Percentiles rank a stretch among this genome's conserved stretches.
Conservation (phyloP, 306 rosid genomes). For the Malus fusca region DNA sequence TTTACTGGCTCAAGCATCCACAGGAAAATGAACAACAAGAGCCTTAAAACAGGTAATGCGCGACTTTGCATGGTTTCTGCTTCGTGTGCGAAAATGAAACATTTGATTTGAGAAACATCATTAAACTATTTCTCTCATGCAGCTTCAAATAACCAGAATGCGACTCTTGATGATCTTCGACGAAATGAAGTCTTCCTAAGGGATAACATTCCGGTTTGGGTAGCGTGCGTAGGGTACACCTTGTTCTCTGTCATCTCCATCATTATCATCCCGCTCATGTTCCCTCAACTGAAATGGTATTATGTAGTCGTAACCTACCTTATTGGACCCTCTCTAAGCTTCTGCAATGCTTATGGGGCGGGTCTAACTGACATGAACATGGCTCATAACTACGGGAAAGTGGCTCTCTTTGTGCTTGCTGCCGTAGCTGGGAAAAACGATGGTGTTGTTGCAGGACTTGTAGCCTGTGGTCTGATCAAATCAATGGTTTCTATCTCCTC, state of each 20-base stretch:
- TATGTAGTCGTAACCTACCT: constrained; percentile 68
- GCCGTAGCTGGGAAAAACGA: constrained; percentile 56
- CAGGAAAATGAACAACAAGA: constrained; percentile 38
- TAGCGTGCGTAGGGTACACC: constrained; percentile 62
- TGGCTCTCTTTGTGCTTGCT: constrained; percentile 89
- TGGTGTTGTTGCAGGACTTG: constrained; percentile 92
- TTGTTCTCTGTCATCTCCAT: constrained; percentile 61
- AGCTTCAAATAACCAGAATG: constrained; percentile 41
- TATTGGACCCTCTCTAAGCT: constrained; percentile 84
- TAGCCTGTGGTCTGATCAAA: constrained; percentile 89
- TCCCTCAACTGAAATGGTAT: constrained; percentile 88
- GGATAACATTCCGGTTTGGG: constrained; percentile 80
- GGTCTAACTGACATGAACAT: constrained; percentile 96
- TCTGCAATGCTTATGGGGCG: constrained; percentile 98
- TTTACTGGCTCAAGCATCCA: constrained; percentile 53
- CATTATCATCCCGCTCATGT: constrained; percentile 79
- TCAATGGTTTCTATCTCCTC: constrained; percentile 92
- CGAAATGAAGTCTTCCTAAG: constrained; percentile 72
- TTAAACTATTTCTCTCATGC: constrained; percentile 19
- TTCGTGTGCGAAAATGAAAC: background rate
- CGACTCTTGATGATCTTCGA: constrained; percentile 50
- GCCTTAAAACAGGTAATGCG: constrained; percentile 40
- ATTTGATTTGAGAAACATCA: background rate
- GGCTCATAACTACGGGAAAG: constrained; percentile 97
- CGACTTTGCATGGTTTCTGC: background rate